These are phyloP conservation scores for Aspergillus intermedius DNA, from an alignment of 2,329 filamentous ascomycete genomes.

Conservation along the genomic window DNA sequence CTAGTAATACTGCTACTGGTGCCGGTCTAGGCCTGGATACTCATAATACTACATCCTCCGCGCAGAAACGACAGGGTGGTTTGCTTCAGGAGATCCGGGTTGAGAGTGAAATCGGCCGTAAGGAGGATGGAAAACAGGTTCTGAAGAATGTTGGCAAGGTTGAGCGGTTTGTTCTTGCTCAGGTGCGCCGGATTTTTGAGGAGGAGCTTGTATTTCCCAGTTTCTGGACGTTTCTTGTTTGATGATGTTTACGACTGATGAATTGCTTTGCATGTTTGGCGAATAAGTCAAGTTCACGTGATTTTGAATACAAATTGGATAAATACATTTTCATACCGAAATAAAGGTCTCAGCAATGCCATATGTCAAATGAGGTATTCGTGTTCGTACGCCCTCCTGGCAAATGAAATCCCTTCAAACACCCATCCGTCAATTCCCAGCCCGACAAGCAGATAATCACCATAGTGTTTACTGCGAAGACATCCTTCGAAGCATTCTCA, in stretches of 20 bases:
- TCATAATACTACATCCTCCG: slow-evolving; percentile 4
- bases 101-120: slow-evolving; percentile 93
- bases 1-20: slow-evolving; percentile 3
- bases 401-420: too few relatives aligned
- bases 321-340: background rate
- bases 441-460: background rate
- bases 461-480: background rate
- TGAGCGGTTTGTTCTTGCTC: slow-evolving; percentile 92
- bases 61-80: slow-evolving; percentile 55
- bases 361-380: too few relatives aligned
- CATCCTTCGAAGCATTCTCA: background rate
- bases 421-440: too few relatives aligned
- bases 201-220: slow-evolving; percentile 98
- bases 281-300: background rate
- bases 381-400: too few relatives aligned
- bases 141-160: slow-evolving; percentile 98
- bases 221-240: slow-evolving; percentile 96
- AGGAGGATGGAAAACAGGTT: slow-evolving; percentile 86
- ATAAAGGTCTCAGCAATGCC: too few relatives aligned
- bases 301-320: background rate
- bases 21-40: slow-evolving; percentile 25
- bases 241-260: slow-evolving; percentile 14
- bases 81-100: slow-evolving; percentile 88
- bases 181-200: slow-evolving; percentile 94
- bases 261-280: background rate